Evolutionary conservation across 2,329 filamentous ascomycete species (phyloP).

Genomic region (Ophiostoma sp.): DNA sequence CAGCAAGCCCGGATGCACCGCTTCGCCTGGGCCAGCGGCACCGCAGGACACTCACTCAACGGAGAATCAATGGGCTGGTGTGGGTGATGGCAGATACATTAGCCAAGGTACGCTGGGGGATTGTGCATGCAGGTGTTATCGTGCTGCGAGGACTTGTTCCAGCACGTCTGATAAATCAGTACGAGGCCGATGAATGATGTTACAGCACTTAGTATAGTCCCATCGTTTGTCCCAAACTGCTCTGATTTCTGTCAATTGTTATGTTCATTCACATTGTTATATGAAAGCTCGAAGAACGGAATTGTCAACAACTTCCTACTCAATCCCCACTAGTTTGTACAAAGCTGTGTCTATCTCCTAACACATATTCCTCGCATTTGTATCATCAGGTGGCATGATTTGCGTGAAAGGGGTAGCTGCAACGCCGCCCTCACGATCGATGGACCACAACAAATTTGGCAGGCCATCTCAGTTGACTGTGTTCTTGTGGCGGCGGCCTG

Average conservation of each 20-base stretch:
- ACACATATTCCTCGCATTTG: background rate
- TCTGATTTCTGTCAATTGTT: background rate
- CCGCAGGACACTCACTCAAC: background rate
- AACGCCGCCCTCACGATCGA: conserved; percentile 44
- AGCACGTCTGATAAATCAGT: conserved; percentile 24
- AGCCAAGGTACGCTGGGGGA: conserved; percentile 26
- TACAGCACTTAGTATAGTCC: background rate
- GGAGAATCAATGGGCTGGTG: conserved; percentile 23
- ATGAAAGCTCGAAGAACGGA: background rate
- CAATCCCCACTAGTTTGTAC: background rate
- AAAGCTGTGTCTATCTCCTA: background rate
- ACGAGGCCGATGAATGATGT: conserved; percentile 19
- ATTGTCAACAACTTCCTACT: background rate
- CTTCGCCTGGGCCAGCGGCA: background rate
- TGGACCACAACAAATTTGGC: conserved; percentile 44
- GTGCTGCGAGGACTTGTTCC: conserved; percentile 26
- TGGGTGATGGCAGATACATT: conserved; percentile 27
- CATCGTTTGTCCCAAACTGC: background rate
- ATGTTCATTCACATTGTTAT: background rate
- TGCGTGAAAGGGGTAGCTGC: conserved; percentile 7
- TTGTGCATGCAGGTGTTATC: conserved; percentile 25
- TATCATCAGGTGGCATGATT: background rate
- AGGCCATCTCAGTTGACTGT: conserved; percentile 46
- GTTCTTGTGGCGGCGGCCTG: conserved; percentile 40
- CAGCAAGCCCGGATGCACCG: background rate